phyloP scores from a whole-genome alignment of 441 rosid species.

The Syzygium syzygioides region DNA sequence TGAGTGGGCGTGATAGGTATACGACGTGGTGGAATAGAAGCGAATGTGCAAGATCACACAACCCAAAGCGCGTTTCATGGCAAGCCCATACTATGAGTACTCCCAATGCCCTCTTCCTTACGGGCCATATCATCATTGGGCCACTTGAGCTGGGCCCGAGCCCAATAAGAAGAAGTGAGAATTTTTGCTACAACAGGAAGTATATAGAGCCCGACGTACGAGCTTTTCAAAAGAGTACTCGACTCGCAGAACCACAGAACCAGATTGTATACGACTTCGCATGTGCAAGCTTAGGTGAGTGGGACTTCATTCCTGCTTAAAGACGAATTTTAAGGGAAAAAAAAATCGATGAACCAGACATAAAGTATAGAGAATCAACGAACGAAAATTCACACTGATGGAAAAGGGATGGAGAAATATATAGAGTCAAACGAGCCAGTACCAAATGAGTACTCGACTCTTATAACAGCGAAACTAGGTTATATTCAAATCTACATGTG shows the following conservation, averaged over 20 bases:
- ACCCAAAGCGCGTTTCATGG: not conserved
- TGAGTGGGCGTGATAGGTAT: not conserved
- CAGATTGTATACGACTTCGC: too few relatives aligned
- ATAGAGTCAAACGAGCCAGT: not conserved
- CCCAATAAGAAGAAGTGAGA: not conserved
- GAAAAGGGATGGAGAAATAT: fast-evolving
- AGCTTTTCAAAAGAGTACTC: too few relatives aligned
- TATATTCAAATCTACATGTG: not conserved
- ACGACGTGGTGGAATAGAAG: not conserved
- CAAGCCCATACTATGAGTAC: not conserved
- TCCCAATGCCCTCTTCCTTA: not conserved
- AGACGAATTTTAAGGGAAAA: too few relatives aligned
- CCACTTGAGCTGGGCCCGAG: not conserved
- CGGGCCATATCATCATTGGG: not conserved
- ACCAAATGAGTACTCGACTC: not conserved
- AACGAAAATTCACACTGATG: not conserved
- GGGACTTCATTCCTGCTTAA: too few relatives aligned
- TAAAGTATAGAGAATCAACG: not conserved
- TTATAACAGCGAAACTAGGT: fast-evolving
- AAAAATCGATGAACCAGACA: not conserved
- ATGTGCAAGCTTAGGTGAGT: too few relatives aligned
- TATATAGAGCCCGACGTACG: not conserved
- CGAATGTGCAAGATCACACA: fast-evolving
- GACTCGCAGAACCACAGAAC: too few relatives aligned
- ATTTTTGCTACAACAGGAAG: not conserved